Evolutionary conservation across 371 early-diverging fungal species (phyloP), one percentile per base, ranked within the genome.

Genomic region (Massospora cicadina): DNA sequence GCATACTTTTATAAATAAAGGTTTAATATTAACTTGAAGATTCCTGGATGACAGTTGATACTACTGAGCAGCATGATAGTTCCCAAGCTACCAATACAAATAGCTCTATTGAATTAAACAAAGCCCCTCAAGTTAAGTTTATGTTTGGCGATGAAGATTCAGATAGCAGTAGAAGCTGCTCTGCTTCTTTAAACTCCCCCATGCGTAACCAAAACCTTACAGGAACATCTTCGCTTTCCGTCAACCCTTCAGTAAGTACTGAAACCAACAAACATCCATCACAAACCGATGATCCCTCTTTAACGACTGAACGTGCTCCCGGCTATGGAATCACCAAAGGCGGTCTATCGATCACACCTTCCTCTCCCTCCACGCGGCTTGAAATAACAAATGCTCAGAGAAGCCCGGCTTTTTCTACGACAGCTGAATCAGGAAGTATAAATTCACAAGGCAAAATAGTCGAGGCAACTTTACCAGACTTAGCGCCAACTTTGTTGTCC

Each of bases 131-230:
- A 57, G 58, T 57, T 25, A 57, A 57, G 26, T 57, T 57, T 57
- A 57, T 57, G 28, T 57, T 57, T 57, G 58, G 58, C 23, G 58
- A 57, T 57, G 58, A 57, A 25, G 58, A 57, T 57, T 57, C 58
- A 3, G 58, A 57, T 57, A 25, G 25, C 26, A 12, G 25, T 10
- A 23, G 58, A 25, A 57, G 58, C 28, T 57, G 28, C 17, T 43
- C 43, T 10, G 43, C 17, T 17, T 43, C 43, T 43, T 57, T 27
- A n/a, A 57, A 57, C 13, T 57, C 23, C 12, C 26, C 58, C 58
- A 57, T 27, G 28, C 25, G 28, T 26, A 57, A 57, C 23, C 23
- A 57, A n/a, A 27, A 57, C 12, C 7, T 25, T 23, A 25, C 23
- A 27, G 23, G 28, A 57, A 57, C 58, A 17, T 57, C 43, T 5